Percentiles rank a stretch among this genome's conserved stretches.
These are phyloP conservation scores for Kodamaea hsintzibuensis DNA, from an alignment of 805 yeast species.

Conservation along the genomic window DNA sequence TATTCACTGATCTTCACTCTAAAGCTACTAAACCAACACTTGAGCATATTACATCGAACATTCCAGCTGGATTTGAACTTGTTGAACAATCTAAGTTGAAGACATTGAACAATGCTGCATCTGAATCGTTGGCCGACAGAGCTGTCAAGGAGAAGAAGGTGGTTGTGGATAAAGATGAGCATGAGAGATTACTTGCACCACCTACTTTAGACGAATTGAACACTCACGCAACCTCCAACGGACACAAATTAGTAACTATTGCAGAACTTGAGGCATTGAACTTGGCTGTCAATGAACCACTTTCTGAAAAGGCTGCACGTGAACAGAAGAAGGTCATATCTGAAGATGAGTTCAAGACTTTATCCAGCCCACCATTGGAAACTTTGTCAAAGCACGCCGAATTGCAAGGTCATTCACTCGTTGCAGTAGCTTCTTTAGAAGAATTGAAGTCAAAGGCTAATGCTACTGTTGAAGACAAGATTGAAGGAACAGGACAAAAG, in stretches of 20 bases:
- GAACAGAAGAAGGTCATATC: conserved; percentile 11
- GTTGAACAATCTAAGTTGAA: conserved; percentile 2
- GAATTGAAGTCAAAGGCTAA: conserved; percentile 11
- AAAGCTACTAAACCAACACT: conserved; percentile 33
- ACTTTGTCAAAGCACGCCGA: background rate
- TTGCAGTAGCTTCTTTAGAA: conserved; percentile 3
- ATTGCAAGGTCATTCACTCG: background rate
- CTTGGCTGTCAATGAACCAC: conserved; percentile 14
- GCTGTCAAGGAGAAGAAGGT: conserved; percentile 5
- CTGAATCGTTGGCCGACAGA: conserved; percentile 2
- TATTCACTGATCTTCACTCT: conserved; percentile 25
- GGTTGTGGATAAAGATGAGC: conserved; percentile 1
- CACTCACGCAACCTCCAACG: conserved; percentile 13
- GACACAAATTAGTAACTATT: conserved; percentile 9
- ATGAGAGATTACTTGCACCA: conserved; percentile 9
- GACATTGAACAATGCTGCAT: background rate
- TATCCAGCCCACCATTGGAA: conserved; percentile 15
- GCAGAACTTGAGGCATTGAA: conserved; percentile 4
- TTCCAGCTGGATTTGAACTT: conserved; percentile 8
- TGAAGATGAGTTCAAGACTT: conserved; percentile 11
- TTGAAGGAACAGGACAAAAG: conserved; percentile 18
- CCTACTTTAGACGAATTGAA: conserved; percentile 10
- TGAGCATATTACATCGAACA: conserved; percentile 16
- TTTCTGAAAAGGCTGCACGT: conserved; percentile 5
- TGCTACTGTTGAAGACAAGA: conserved; percentile 17